Percentiles rank a stretch among this genome's conserved stretches.
phyloP scores from a whole-genome alignment of 2,329 filamentous ascomycete species.

The Verticillium isaacii region DNA sequence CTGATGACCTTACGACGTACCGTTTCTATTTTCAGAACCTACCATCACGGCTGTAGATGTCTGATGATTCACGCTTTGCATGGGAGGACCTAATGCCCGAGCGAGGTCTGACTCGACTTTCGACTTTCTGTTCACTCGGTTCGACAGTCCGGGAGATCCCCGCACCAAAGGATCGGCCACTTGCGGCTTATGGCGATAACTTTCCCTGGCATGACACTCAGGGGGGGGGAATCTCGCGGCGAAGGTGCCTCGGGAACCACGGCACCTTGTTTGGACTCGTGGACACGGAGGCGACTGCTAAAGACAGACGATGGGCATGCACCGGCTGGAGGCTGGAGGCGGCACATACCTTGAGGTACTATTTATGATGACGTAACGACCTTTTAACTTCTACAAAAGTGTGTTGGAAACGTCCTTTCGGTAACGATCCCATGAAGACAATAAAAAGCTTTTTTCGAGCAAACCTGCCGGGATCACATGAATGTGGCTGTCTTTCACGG shows the following conservation, averaged over 20 bases:
- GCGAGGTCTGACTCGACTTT: slow-evolving; percentile 5
- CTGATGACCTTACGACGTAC: slow-evolving; percentile 32
- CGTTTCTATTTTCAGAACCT: slow-evolving; percentile 26
- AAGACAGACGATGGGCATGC: slow-evolving; percentile 8
- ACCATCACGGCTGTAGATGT: slow-evolving; percentile 33
- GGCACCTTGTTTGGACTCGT: not conserved
- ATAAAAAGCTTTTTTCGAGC: slow-evolving; percentile 29
- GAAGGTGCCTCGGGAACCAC: not conserved
- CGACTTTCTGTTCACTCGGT: slow-evolving; percentile 8
- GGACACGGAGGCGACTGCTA: not conserved
- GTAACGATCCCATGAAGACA: slow-evolving; percentile 34
- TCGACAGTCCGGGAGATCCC: not conserved
- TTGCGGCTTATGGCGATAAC: not conserved
- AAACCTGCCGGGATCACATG: not conserved
- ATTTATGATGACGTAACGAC: slow-evolving; percentile 27
- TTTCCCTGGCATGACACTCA: slow-evolving; percentile 9
- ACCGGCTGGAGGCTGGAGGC: slow-evolving; percentile 19
- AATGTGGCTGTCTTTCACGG: not conserved
- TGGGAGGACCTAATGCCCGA: slow-evolving; percentile 22
- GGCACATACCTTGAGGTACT: slow-evolving; percentile 25
- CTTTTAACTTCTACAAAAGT: slow-evolving; percentile 27
- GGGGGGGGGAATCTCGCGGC: slow-evolving; percentile 5
- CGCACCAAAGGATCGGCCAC: slow-evolving; percentile 5
- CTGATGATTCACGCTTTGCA: slow-evolving; percentile 41
- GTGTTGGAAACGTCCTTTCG: slow-evolving; percentile 31